Conservation (phyloP, 148 eudicot species). For the Rhododendron kiyosumense region DNA sequence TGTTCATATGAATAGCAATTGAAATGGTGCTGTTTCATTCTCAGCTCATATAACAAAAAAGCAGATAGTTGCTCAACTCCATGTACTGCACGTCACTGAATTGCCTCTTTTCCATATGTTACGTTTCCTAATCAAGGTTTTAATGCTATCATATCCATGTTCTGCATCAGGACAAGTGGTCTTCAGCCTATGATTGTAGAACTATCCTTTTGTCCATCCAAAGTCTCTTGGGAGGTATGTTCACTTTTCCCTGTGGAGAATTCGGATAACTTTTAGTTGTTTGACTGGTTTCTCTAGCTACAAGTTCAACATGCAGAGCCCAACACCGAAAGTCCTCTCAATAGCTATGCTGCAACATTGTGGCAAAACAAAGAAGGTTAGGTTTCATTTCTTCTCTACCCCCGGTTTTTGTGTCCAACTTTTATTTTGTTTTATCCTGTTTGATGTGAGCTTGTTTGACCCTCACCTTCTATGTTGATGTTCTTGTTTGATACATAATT, state of each 20-base stretch:
- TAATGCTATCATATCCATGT: not conserved
- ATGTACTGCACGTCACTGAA: not conserved
- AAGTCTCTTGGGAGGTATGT: constrained; percentile 60
- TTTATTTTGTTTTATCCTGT: not conserved
- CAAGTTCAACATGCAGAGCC: constrained; percentile 32
- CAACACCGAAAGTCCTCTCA: constrained; percentile 48
- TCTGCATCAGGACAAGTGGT: constrained; percentile 55
- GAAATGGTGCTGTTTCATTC: not conserved
- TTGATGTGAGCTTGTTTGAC: not conserved
- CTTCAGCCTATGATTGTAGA: constrained; percentile 67
- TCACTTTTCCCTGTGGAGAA: not conserved
- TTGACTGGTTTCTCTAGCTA: constrained; percentile 4
- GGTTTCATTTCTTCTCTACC: not conserved
- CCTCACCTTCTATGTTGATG: not conserved
- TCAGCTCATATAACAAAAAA: not conserved
- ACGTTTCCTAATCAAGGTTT: not conserved
- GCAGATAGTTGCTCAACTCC: not conserved
- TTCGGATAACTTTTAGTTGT: not conserved
- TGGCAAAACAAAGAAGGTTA: constrained; percentile 48
- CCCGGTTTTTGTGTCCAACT: not conserved
- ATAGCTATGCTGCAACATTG: constrained; percentile 41
- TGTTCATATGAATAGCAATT: not conserved
- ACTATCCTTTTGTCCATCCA: constrained; percentile 63
- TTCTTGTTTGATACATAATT: not conserved
- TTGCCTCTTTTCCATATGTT: not conserved